A percentile compares a stretch with the other conserved stretches of the same genome.
Conservation (phyloP, 768 basidiomycete genomes). For the Podaxis sp. region DNA sequence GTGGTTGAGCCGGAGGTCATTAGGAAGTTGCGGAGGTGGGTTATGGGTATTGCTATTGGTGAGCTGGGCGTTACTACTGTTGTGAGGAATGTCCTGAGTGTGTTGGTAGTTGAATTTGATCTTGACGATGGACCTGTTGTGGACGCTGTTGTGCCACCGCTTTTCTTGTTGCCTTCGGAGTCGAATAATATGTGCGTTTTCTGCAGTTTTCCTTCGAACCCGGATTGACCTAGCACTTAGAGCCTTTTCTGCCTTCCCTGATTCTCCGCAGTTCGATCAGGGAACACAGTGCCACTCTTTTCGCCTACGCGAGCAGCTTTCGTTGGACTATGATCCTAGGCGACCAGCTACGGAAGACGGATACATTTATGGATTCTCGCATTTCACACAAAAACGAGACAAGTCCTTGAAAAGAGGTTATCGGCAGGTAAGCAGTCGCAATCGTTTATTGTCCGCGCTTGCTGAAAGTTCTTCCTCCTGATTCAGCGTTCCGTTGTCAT, state of each 20-base stretch:
- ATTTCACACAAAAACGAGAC: slow-evolving; percentile 74
- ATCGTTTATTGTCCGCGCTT: not conserved
- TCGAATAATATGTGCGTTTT: slow-evolving; percentile 79
- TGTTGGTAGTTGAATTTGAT: slow-evolving; percentile 75
- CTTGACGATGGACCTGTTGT: slow-evolving; percentile 83
- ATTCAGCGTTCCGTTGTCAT: slow-evolving; percentile 76
- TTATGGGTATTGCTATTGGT: slow-evolving; percentile 66
- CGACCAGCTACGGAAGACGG: slow-evolving; percentile 50
- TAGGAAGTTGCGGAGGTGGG: slow-evolving; percentile 60
- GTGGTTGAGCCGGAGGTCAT: slow-evolving; percentile 47
- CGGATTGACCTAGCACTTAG: slow-evolving; percentile 35
- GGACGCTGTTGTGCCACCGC: slow-evolving; percentile 63
- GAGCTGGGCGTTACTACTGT: slow-evolving; percentile 18
- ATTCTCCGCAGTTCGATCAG: slow-evolving; percentile 82
- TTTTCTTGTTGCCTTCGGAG: slow-evolving; percentile 63
- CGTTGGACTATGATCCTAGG: slow-evolving; percentile 20
- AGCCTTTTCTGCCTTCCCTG: slow-evolving; percentile 91
- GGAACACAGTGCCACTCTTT: slow-evolving; percentile 85
- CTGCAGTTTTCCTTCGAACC: not conserved
- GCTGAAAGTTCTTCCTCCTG: not conserved
- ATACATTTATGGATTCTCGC: slow-evolving; percentile 74
- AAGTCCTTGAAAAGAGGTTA: slow-evolving; percentile 71
- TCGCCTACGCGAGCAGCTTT: slow-evolving; percentile 59
- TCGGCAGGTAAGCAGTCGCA: slow-evolving; percentile 53
- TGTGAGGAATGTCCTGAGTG: slow-evolving; percentile 2